A percentile compares a stretch with the other conserved stretches of the same genome.
Conservation (phyloP, 1,284 basidiomycete species). For the Cystobasidium slooffiae region DNA sequence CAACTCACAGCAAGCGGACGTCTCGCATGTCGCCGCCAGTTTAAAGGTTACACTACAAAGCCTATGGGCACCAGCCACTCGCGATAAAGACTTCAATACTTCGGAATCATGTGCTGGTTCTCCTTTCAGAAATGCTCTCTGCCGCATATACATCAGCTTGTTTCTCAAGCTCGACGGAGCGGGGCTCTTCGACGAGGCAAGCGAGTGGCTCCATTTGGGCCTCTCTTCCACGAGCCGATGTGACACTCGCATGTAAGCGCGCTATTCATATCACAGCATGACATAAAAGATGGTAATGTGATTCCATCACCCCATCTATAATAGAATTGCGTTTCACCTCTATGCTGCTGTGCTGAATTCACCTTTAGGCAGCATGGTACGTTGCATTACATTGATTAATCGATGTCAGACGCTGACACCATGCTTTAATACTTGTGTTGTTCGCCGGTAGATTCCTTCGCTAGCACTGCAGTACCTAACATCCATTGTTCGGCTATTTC, state of each 20-base stretch:
- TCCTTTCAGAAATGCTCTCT: background rate
- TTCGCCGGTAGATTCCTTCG: too few relatives aligned
- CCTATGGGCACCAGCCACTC: background rate
- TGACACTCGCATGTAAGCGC: conserved; percentile 31
- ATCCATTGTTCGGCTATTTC: background rate
- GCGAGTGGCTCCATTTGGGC: background rate
- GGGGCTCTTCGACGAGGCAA: conserved; percentile 30
- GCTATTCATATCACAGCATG: background rate
- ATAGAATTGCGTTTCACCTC: conserved; percentile 14
- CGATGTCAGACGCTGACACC: background rate
- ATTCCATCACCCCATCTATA: background rate
- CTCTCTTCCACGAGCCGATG: background rate
- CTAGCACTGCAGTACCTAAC: too few relatives aligned
- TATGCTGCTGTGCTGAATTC: background rate
- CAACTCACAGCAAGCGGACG: background rate
- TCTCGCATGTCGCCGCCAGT: background rate
- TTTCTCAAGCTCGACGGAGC: conserved; percentile 3
- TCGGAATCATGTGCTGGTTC: background rate
- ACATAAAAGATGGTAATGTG: background rate
- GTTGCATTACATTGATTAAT: background rate
- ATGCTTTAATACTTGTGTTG: too few relatives aligned
- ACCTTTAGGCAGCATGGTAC: background rate
- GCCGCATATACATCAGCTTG: conserved; percentile 17
- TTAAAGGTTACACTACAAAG: background rate
- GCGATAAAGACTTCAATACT: too few relatives aligned